These are phyloP conservation scores for Porphyrellus cyaneotinctus DNA, from an alignment of 768 basidiomycete genomes.

Conservation along the genomic window DNA sequence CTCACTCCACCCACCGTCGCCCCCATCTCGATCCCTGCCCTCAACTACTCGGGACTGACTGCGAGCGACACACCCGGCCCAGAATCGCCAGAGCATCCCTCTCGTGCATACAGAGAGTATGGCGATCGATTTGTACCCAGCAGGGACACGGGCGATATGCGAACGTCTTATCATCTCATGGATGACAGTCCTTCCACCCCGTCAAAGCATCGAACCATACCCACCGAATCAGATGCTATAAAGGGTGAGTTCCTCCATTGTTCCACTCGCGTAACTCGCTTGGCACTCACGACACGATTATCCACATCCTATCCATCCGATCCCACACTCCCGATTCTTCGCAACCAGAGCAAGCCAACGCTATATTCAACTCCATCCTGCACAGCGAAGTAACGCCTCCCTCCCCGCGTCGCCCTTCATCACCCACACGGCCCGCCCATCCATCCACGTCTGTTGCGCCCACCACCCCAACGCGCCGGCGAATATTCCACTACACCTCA, in stretches of 20 bases:
- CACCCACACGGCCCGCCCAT: conserved; percentile 49
- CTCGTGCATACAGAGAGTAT: conserved; percentile 39
- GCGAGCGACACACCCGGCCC: conserved; percentile 50
- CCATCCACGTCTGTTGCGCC: conserved; percentile 38
- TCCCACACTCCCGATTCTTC: conserved; percentile 8
- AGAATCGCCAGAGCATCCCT: conserved; percentile 36
- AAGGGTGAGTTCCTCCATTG: conserved; percentile 47
- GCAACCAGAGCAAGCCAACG: conserved; percentile 72
- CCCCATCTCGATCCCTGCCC: conserved; percentile 49
- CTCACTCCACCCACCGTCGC: conserved; percentile 31
- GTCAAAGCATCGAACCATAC: conserved; percentile 59
- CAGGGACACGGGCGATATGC: conserved; percentile 55
- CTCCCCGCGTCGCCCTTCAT: conserved; percentile 57
- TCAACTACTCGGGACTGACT: conserved; percentile 48
- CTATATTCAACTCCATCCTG: conserved; percentile 72
- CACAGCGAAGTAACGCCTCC: conserved; percentile 76
- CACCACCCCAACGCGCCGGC: conserved; percentile 46
- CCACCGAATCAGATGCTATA: conserved; percentile 69
- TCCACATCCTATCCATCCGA: conserved; percentile 15
- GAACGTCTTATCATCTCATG: conserved; percentile 59
- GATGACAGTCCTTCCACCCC: conserved; percentile 55
- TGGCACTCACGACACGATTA: conserved; percentile 3
- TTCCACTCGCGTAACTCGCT: not conserved
- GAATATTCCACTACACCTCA: conserved; percentile 66
- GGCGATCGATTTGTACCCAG: conserved; percentile 63